phyloP scores from a whole-genome alignment of 352 stramenopile species.

The Sclerospora graminicola region DNA sequence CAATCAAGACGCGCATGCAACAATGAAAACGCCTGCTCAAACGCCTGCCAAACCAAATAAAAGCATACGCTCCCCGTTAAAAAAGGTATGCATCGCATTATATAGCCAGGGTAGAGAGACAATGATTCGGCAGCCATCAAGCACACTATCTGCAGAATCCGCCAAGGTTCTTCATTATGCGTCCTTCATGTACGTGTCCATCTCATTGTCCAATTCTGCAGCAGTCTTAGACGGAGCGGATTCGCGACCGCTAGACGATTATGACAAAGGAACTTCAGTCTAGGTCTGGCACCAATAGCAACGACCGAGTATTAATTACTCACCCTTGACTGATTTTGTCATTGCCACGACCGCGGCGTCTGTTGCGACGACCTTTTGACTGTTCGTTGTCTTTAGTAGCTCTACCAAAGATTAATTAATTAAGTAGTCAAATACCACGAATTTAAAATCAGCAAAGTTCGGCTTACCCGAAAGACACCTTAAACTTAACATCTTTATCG shows the following conservation, averaged over 20 bases:
- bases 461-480: constrained; percentile 64
- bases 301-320: not conserved
- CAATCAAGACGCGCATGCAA: too few relatives aligned
- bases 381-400: constrained; percentile 24
- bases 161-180: constrained; percentile 26
- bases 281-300: not conserved
- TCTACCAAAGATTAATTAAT: constrained; percentile 4
- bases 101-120: constrained; percentile 3
- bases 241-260: constrained; percentile 22
- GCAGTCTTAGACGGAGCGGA: constrained; percentile 29
- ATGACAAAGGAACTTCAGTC: not conserved
- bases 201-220: constrained; percentile 75
- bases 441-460: not conserved
- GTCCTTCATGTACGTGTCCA: constrained; percentile 85
- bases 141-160: constrained; percentile 9
- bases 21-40: too few relatives aligned
- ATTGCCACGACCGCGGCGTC: constrained; percentile 29
- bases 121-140: constrained; percentile 1
- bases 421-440: constrained; percentile 1
- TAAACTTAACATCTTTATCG: constrained; percentile 66
- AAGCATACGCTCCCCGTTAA: constrained; percentile 15
- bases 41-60: constrained; percentile 3
- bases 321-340: constrained; percentile 15
- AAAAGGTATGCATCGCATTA: constrained; percentile 24
- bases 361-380: constrained; percentile 30